These are phyloP conservation scores for Ceratobasidium sp. DNA, from an alignment of 1,284 basidiomycete genomes.

Conservation along the genomic window DNA sequence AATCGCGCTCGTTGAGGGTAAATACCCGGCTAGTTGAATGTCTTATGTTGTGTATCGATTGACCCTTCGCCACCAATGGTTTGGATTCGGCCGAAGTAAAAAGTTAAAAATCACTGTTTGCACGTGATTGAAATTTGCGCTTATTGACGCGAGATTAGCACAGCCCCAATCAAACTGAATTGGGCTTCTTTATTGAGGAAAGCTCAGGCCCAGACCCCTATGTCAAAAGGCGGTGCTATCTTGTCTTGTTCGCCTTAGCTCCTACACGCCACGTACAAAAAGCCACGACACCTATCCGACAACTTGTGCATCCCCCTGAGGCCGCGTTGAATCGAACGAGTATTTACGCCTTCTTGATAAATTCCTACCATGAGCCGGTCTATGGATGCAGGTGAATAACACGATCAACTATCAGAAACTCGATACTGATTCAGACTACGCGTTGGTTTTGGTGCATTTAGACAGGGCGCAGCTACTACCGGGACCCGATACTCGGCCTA, in stretches of 20 bases:
- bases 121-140: neutral
- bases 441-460: neutral
- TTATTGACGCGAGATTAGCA: no score
- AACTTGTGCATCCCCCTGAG: neutral
- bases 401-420: neutral
- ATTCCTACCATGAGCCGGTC: neutral
- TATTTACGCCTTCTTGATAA: neutral
- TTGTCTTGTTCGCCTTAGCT: neutral
- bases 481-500: neutral
- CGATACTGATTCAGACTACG: neutral
- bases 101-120: no score
- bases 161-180: no score
- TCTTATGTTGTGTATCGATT: no score
- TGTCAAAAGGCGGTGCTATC: neutral
- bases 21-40: no score
- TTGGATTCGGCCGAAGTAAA: no score
- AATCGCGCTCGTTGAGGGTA: no score
- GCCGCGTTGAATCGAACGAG: neutral
- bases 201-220: neutral
- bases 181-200: no score
- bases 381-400: neutral
- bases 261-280: neutral
- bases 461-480: slow-evolving; percentile 10
- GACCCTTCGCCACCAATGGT: no score
- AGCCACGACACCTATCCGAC: neutral